Percentiles rank a stretch among this genome's conserved stretches.
phyloP scores from a whole-genome alignment of 2,329 filamentous ascomycete species.

The Paracoccidioides lutzii region DNA sequence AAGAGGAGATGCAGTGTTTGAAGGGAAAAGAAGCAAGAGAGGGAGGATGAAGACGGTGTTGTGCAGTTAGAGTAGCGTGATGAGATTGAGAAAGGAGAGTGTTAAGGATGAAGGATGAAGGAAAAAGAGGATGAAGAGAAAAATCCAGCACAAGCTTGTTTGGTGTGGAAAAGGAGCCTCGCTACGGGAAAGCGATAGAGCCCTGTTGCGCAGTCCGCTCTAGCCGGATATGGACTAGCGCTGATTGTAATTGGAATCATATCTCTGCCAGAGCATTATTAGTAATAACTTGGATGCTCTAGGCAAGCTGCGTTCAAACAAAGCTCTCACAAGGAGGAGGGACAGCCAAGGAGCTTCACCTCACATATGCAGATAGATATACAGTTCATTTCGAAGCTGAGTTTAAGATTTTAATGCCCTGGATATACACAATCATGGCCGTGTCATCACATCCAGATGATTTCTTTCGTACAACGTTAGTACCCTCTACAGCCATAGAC shows the following conservation, averaged over 20 bases:
- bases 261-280: too few species aligned
- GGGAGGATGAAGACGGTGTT: slow-evolving; percentile 9
- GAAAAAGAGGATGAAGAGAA: not conserved
- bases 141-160: slow-evolving; percentile 7
- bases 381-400: not conserved
- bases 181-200: slow-evolving; percentile 11
- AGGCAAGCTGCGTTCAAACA: too few species aligned
- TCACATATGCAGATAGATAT: too few species aligned
- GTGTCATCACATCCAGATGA: slow-evolving; percentile 60
- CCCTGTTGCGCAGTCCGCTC: not conserved
- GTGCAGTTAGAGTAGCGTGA: slow-evolving; percentile 12
- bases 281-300: too few species aligned
- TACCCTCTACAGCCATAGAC: slow-evolving; percentile 7
- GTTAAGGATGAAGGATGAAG: slow-evolving; percentile 13
- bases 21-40: slow-evolving; percentile 13
- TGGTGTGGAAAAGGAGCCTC: slow-evolving; percentile 2
- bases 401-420: not conserved
- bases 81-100: slow-evolving; percentile 8
- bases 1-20: slow-evolving; percentile 10
- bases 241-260: not conserved
- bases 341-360: too few species aligned
- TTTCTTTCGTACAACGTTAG: slow-evolving; percentile 88
- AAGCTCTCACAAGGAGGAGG: too few species aligned
- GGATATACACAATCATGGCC: slow-evolving; percentile 38
- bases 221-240: not conserved